phyloP scores from a whole-genome alignment of 75 land plant species.

The Sequoiadendron giganteum region DNA sequence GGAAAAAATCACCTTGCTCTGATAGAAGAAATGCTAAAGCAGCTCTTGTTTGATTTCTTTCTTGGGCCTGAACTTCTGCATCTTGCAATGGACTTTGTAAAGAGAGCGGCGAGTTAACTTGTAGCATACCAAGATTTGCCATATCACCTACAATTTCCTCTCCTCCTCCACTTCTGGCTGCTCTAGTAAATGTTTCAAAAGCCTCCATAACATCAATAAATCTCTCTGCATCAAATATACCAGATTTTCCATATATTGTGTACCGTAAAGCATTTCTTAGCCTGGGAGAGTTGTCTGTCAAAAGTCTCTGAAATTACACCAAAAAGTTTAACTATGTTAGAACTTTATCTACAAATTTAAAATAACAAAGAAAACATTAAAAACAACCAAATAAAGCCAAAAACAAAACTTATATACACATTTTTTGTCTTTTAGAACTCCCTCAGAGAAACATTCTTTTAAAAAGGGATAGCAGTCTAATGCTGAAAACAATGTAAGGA shows the following conservation, averaged over 20 bases:
- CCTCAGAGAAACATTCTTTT: not conserved
- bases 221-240: constrained; percentile 96
- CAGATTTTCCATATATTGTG: constrained; percentile 95
- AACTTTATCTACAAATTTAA: not conserved
- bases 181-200: constrained; percentile 83
- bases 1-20: constrained; percentile 91
- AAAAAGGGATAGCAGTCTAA: not conserved
- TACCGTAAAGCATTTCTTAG: constrained; percentile 89
- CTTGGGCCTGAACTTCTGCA: constrained; percentile 19
- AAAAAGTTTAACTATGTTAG: constrained; percentile 7
- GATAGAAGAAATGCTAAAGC: constrained; percentile 87
- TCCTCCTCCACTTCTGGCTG: constrained; percentile 99
- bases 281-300: constrained; percentile 95
- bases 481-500: not conserved
- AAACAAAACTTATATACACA: not conserved
- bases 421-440: not conserved
- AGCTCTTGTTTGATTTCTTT: constrained; percentile 71
- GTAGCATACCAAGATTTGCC: constrained; percentile 80
- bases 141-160: constrained; percentile 75
- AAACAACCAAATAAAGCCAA: not conserved
- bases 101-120: constrained; percentile 22
- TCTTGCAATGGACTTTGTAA: constrained; percentile 22
- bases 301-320: constrained; percentile 60
- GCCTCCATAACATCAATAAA: constrained; percentile 99
- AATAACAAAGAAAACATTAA: not conserved